Percentiles rank a stretch among this genome's conserved stretches.
phyloP scores from a whole-genome alignment of 2,329 filamentous ascomycete species.

The Tolypocladium album region DNA sequence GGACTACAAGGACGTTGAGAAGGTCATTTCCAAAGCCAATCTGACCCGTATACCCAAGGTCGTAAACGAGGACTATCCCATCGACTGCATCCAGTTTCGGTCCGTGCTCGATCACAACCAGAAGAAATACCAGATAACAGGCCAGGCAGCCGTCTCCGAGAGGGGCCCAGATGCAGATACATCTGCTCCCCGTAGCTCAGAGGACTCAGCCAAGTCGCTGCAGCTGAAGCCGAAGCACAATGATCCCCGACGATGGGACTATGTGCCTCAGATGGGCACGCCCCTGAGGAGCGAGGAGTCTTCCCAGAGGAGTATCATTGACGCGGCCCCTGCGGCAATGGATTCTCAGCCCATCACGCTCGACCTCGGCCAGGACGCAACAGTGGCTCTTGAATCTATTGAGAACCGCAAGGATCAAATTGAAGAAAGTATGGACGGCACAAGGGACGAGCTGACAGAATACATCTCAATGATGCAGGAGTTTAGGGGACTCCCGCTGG shows the following conservation, averaged over 20 bases:
- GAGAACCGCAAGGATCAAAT: background rate
- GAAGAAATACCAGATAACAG: slow-evolving; percentile 47
- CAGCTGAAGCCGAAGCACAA: slow-evolving; percentile 35
- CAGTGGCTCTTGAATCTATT: background rate
- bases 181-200: slow-evolving; percentile 4
- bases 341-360: slow-evolving; percentile 16
- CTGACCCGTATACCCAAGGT: slow-evolving; percentile 29
- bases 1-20: slow-evolving; percentile 51
- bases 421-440: background rate
- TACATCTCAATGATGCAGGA: slow-evolving; percentile 53
- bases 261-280: slow-evolving; percentile 26
- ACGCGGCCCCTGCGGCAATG: slow-evolving; percentile 7
- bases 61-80: slow-evolving; percentile 57
- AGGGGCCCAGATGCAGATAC: background rate
- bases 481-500: slow-evolving; percentile 47
- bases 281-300: slow-evolving; percentile 23
- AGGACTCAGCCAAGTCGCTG: slow-evolving; percentile 25
- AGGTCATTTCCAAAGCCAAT: slow-evolving; percentile 20
- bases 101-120: slow-evolving; percentile 48
- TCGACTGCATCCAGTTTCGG: slow-evolving; percentile 54
- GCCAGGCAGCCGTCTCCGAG: slow-evolving; percentile 21
- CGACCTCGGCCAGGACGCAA: slow-evolving; percentile 8
- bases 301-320: slow-evolving; percentile 10
- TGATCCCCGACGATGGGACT: slow-evolving; percentile 25
- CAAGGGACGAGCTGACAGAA: slow-evolving; percentile 47